These are phyloP conservation scores for Citrus glauca DNA, from an alignment of 345 rosid genomes.

Conservation along the genomic window DNA sequence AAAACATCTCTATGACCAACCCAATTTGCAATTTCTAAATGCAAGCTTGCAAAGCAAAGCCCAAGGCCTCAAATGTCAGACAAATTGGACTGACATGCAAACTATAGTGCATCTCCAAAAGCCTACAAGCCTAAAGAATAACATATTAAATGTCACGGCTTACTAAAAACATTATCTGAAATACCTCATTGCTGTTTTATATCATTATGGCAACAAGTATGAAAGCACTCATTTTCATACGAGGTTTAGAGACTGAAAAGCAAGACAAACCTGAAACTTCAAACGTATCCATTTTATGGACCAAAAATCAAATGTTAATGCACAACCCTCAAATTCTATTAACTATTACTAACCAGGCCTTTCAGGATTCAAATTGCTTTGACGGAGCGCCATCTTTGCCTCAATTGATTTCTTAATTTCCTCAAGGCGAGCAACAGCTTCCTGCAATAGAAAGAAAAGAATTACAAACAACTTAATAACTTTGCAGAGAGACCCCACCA, in stretches of 20 bases:
- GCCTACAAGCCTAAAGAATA: neutral
- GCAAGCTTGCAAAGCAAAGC: neutral
- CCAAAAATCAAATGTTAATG: neutral
- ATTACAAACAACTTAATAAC: neutral
- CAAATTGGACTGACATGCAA: neutral
- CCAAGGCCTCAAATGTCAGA: neutral
- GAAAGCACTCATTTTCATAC: too few species aligned
- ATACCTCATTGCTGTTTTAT: neutral
- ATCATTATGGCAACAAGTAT: neutral
- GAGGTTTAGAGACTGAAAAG: neutral
- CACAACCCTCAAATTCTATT: neutral
- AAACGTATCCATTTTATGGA: neutral
- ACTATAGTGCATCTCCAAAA: neutral
- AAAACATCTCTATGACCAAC: neutral
- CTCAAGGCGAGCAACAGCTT: slow-evolving; percentile 82
- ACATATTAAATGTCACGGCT: neutral
- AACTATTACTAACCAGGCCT: slow-evolving; percentile 69
- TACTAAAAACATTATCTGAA: neutral
- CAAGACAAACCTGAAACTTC: neutral
- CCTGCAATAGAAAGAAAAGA: slow-evolving; percentile 40
- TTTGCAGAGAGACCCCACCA: neutral
- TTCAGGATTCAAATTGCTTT: slow-evolving; percentile 83
- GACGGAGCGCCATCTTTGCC: slow-evolving; percentile 87
- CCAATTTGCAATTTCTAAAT: neutral
- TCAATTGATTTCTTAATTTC: slow-evolving; percentile 82